These are phyloP conservation scores for Cajanus cajan DNA, from an alignment of 306 rosid genomes.

Conservation along the genomic window DNA sequence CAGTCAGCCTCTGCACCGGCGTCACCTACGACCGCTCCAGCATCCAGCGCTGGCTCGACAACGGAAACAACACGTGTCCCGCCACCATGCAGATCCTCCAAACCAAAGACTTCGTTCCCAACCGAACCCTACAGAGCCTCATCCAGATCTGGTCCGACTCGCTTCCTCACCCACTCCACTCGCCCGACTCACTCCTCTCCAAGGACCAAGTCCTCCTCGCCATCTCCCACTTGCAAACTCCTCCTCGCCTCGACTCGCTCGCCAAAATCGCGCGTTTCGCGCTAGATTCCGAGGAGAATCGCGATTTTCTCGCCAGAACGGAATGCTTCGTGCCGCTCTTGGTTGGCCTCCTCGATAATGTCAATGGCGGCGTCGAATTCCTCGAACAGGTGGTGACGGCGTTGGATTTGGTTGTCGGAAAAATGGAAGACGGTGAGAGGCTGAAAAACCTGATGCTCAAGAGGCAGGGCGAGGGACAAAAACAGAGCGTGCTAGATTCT, in stretches of 20 bases:
- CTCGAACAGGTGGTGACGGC: slow-evolving; percentile 48
- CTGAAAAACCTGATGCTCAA: slow-evolving; percentile 41
- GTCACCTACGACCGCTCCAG: slow-evolving; percentile 94
- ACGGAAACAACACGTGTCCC: slow-evolving; percentile 95
- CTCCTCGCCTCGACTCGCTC: slow-evolving; percentile 40
- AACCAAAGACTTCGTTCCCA: slow-evolving; percentile 75
- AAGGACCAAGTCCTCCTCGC: slow-evolving; percentile 40
- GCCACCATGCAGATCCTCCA: slow-evolving; percentile 95
- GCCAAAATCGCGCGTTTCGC: slow-evolving; percentile 52
- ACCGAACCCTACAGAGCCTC: slow-evolving; percentile 76
- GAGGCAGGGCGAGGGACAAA: background rate
- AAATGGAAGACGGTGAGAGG: slow-evolving; percentile 41
- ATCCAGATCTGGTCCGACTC: slow-evolving; percentile 96
- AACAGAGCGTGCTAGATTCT: slow-evolving; percentile 36
- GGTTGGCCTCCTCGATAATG: slow-evolving; percentile 59
- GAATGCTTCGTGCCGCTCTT: slow-evolving; percentile 51
- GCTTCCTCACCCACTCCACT: slow-evolving; percentile 38
- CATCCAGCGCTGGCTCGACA: slow-evolving; percentile 95
- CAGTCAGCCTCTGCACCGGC: slow-evolving; percentile 93
- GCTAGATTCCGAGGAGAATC: slow-evolving; percentile 55
- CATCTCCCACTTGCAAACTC: slow-evolving; percentile 24
- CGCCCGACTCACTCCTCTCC: slow-evolving; percentile 35
- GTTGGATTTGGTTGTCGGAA: slow-evolving; percentile 45
- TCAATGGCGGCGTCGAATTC: slow-evolving; percentile 35
- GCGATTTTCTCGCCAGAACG: slow-evolving; percentile 47